Percentiles rank a stretch among this genome's conserved stretches.
Conservation (phyloP, 176 grass and related monocot species). For the Lolium perenne region DNA sequence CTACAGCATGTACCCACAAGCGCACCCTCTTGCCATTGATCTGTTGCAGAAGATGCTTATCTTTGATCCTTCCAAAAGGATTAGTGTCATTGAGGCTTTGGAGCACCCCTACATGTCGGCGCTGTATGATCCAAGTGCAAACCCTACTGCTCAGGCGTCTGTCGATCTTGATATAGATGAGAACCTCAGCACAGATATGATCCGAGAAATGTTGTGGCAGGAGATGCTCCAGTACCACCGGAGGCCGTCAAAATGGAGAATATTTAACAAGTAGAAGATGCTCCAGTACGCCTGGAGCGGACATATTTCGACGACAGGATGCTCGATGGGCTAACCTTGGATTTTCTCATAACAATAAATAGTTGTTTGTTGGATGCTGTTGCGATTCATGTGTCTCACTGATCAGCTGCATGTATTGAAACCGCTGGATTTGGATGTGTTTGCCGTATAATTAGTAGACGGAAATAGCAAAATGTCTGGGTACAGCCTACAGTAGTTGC, state of each 20-base stretch:
- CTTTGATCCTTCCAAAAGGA: slow-evolving; percentile 61
- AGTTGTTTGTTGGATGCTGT: too few species aligned
- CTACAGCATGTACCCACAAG: slow-evolving; percentile 43
- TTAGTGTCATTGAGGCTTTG: slow-evolving; percentile 41
- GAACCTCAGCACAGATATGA: slow-evolving; percentile 50
- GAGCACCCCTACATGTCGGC: too few species aligned
- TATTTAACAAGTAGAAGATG: slow-evolving; percentile 41
- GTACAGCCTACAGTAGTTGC: too few species aligned
- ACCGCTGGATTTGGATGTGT: background rate
- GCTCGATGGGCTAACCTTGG: background rate
- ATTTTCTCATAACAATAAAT: too few species aligned
- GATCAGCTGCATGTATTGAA: background rate
- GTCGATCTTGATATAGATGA: slow-evolving; percentile 53
- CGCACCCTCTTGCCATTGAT: slow-evolving; percentile 22
- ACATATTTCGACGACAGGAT: background rate
- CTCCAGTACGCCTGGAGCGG: background rate
- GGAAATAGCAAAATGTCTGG: background rate
- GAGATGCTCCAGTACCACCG: slow-evolving; percentile 57
- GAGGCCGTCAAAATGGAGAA: slow-evolving; percentile 32
- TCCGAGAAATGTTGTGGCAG: slow-evolving; percentile 67
- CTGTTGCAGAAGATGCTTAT: slow-evolving; percentile 59
- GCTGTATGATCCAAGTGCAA: slow-evolving; percentile 51
- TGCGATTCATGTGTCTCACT: too few species aligned
- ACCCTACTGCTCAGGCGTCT: slow-evolving; percentile 52
- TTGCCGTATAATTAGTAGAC: background rate